Percentiles rank a stretch among this genome's conserved stretches.
Evolutionary conservation across 768 basidiomycete genomes (phyloP).

Genomic region (Amanita thiersii): DNA sequence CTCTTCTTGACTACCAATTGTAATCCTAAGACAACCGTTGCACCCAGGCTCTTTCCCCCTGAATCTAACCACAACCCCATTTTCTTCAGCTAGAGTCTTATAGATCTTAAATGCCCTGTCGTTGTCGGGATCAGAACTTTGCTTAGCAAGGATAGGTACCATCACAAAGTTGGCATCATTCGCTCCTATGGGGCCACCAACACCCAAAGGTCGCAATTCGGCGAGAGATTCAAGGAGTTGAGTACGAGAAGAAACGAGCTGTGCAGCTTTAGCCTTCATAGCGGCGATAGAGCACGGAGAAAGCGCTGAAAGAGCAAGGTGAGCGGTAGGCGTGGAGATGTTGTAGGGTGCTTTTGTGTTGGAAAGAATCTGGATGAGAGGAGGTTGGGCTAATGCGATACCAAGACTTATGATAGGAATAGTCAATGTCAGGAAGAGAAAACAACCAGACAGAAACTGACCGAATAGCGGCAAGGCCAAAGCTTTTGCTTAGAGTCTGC

Average conservation of each 20-base stretch:
- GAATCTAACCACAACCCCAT: conserved; percentile 86
- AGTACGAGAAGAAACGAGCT: conserved; percentile 50
- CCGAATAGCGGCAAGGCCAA: conserved; percentile 94
- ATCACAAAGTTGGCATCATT: conserved; percentile 90
- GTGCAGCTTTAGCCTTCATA: conserved; percentile 61
- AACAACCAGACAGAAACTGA: conserved; percentile 19
- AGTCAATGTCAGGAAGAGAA: conserved; percentile 23
- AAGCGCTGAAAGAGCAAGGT: conserved; percentile 74
- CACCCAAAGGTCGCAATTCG: conserved; percentile 37
- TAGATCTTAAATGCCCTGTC: conserved; percentile 59
- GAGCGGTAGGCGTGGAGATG: conserved; percentile 83
- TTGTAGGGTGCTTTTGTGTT: conserved; percentile 99
- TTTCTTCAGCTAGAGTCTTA: conserved; percentile 73
- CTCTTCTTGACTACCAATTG: conserved; percentile 80
- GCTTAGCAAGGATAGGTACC: conserved; percentile 58
- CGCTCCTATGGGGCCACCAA: conserved; percentile 67
- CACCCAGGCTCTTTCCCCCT: conserved; percentile 85
- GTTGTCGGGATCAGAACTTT: conserved; percentile 43
- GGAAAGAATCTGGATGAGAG: conserved; percentile 81
- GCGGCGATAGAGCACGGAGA: conserved; percentile 48
- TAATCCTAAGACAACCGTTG: conserved; percentile 79
- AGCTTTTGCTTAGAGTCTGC: conserved; percentile 95
- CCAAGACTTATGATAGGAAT: too few species aligned
- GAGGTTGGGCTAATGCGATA: conserved; percentile 82
- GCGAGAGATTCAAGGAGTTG: conserved; percentile 44